These are phyloP conservation scores for Apophysomyces sp. DNA, from an alignment of 371 early-diverging fungal species.

Conservation along the genomic window DNA sequence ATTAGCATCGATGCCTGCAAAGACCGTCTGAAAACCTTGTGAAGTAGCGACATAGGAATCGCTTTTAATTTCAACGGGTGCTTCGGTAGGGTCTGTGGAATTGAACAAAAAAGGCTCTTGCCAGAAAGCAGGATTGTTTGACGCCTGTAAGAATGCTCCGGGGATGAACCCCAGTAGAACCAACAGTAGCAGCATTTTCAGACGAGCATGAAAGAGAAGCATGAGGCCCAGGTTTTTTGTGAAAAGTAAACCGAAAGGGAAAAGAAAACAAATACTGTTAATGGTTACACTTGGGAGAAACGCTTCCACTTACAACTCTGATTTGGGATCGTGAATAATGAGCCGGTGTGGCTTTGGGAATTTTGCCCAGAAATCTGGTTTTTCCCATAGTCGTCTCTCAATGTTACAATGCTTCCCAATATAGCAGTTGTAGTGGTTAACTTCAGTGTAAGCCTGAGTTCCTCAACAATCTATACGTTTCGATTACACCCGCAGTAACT, in stretches of 20 bases:
- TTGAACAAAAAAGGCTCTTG: constrained; percentile 4
- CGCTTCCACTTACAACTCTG: background rate
- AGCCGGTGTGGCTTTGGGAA: background rate
- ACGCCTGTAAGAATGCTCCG: background rate
- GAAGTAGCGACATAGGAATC: constrained; percentile 5
- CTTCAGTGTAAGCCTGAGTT: too few relatives aligned
- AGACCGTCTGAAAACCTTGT: constrained; percentile 42
- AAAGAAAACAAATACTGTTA: background rate
- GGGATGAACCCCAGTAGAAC: background rate
- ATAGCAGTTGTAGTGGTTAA: too few relatives aligned
- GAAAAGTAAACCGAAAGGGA: background rate
- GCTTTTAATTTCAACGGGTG: background rate
- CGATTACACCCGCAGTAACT: too few relatives aligned
- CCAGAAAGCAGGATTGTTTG: constrained; percentile 6
- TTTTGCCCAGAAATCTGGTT: background rate
- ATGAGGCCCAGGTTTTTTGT: background rate
- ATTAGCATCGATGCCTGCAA: constrained; percentile 17
- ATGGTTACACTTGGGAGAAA: background rate
- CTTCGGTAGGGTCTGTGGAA: constrained; percentile 3
- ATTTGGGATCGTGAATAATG: background rate
- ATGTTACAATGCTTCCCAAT: too few relatives aligned
- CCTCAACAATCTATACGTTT: too few relatives aligned
- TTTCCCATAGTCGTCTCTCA: background rate
- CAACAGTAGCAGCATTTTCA: background rate
- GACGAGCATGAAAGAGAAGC: background rate